Base-by-base conservation (phyloP, 768 basidiomycete genomes). In the Basidioascus undulatus region DNA sequence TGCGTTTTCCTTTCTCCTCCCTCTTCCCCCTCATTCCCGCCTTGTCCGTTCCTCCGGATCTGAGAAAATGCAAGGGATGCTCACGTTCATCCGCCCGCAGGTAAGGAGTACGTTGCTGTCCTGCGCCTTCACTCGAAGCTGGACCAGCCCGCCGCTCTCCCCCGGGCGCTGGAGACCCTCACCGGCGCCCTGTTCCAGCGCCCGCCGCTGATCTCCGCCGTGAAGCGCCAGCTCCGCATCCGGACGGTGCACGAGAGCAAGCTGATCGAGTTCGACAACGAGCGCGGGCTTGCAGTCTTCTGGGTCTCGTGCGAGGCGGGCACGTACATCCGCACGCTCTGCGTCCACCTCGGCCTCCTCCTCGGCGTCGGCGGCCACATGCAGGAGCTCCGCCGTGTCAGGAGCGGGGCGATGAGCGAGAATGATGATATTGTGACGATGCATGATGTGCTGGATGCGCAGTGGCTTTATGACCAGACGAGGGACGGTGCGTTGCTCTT, bases 261-360 rank as follows among this genome's bases (percentile, higher is more conserved):
- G 49, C 66, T 98, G 15, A 67, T 92, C 49, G 92, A 98, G 59
- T 94, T 84, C 51, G 92, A 98, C 58, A 86, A 94, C 55, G 81
- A 92, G 57, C 73, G 92, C 39, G 87, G 92, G 53, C 70, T 98
- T 40, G 83, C 71, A 31, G 87, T 98, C 16, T 98, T 96, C 65
- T 89, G 84, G 83, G 92, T 94, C 19, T 84, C 80, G 18, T 98
- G 92, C 57, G 92, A 98, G 58, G 92, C 92, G 28, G 92, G 92
- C 37, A 67, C 65, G 9, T 67, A 67, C 53, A 66, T 66, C 49
- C 77, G 92, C 57, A 98, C 92, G 1, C 68, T 98, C 34, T 98
- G 92, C 57, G 92, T 98, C 12, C 92, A 98, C 61, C 63, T 98
- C 40, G 92, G 92, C 44, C 66, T 98, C 39, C 46, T 98, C 32